These are phyloP conservation scores for Lasiosphaeriaceae sp. DNA, from an alignment of 495 filamentous ascomycete species.

Conservation along the genomic window DNA sequence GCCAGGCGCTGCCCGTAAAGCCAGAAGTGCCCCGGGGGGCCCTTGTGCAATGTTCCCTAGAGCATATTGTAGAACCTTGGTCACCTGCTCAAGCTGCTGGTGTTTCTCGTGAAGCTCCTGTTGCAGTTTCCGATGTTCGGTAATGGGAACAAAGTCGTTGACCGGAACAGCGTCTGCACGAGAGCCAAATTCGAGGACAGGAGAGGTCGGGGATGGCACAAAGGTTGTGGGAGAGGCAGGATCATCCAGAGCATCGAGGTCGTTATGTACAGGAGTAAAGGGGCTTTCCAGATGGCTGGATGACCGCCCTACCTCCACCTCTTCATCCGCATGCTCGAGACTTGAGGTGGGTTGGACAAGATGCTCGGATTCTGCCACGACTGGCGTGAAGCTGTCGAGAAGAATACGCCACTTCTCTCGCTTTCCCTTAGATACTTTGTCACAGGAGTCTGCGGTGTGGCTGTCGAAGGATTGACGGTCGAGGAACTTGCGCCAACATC, in stretches of 20 bases:
- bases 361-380: constrained; percentile 3
- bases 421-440: constrained; percentile 32
- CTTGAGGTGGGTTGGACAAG: neutral
- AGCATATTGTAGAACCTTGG: constrained; percentile 7
- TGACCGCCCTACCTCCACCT: constrained; percentile 2
- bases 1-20: neutral
- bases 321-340: constrained; percentile 4
- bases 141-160: constrained; percentile 4
- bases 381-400: constrained; percentile 25
- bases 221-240: constrained; percentile 7
- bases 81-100: constrained; percentile 19
- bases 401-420: constrained; percentile 33
- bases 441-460: constrained; percentile 21
- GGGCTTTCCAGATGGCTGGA: constrained; percentile 3
- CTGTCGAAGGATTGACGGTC: constrained; percentile 18
- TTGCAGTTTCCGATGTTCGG: constrained; percentile 19
- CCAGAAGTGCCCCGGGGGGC: neutral
- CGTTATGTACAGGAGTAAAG: neutral
- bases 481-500: constrained; percentile 26
- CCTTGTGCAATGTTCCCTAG: neutral
- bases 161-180: neutral
- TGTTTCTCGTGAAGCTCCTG: constrained; percentile 18
- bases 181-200: neutral
- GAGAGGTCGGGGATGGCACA: constrained; percentile 8
- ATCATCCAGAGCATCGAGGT: neutral